Conservation (phyloP, 2,329 filamentous ascomycete genomes). For the Hypoxylon sp. region DNA sequence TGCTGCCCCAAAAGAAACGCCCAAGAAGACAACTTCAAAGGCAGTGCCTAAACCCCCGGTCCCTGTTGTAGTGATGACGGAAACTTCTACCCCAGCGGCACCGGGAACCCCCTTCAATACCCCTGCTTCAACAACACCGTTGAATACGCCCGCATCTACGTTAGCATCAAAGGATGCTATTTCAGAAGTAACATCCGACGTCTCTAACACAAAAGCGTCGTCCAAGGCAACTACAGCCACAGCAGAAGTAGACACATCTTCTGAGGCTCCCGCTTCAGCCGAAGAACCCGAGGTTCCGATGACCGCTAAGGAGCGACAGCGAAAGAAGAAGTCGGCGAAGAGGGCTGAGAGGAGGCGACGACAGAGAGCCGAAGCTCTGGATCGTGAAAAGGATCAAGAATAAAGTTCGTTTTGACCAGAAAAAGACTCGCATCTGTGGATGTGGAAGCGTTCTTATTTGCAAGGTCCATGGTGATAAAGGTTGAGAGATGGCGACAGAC, state of each 20-base stretch:
- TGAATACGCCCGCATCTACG: neutral
- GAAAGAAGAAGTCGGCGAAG: neutral
- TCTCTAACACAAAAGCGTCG: neutral
- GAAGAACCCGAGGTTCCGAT: neutral
- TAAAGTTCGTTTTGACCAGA: neutral
- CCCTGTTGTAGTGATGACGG: neutral
- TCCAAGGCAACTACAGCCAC: neutral
- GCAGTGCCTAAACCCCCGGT: neutral
- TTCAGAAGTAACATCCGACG: neutral
- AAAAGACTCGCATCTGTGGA: neutral
- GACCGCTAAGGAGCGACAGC: neutral
- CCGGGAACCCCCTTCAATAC: neutral
- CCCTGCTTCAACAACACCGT: neutral
- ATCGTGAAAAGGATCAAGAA: neutral
- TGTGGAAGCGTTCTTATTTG: neutral
- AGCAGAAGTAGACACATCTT: neutral
- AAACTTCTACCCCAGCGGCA: neutral
- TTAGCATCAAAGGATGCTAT: neutral
- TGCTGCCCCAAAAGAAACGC: too few relatives aligned
- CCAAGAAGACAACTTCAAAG: neutral
- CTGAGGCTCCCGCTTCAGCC: neutral
- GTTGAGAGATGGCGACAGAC: neutral
- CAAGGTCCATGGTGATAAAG: neutral
- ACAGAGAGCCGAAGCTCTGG: neutral
- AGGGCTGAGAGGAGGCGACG: neutral